Percentiles rank a stretch among this genome's conserved stretches.
phyloP scores from a whole-genome alignment of 495 filamentous ascomycete species.

The Aspergillus sclerotiicarbonarius region DNA sequence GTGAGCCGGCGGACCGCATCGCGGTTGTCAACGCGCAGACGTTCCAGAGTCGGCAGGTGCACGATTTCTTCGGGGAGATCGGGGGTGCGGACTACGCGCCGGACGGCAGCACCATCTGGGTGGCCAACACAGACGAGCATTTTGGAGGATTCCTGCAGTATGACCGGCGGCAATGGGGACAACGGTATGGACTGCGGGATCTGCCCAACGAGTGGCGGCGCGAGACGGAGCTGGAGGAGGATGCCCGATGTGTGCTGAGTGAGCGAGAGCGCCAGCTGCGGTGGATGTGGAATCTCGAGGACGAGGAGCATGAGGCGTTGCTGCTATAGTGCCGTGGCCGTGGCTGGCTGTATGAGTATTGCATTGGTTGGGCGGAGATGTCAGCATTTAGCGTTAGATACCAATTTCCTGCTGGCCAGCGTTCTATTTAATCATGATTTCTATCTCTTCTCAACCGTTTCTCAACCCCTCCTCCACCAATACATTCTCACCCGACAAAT shows the following conservation, averaged over 20 bases:
- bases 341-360: not conserved
- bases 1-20: constrained; percentile 82
- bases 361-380: not conserved
- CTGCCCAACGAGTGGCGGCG: constrained; percentile 38
- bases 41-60: constrained; percentile 65
- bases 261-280: constrained; percentile 33
- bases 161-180: constrained; percentile 55
- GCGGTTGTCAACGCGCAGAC: constrained; percentile 72
- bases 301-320: constrained; percentile 39
- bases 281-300: constrained; percentile 32
- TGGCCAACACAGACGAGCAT: constrained; percentile 70
- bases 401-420: not conserved
- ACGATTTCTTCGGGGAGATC: constrained; percentile 86
- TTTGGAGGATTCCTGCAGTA: constrained; percentile 81
- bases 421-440: not conserved
- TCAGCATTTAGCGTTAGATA: constrained; percentile 1
- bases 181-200: constrained; percentile 28
- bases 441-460: not conserved
- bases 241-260: constrained; percentile 35
- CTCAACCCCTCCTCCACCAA: not conserved
- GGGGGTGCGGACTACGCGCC: constrained; percentile 72
- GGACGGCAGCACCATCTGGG: constrained; percentile 67
- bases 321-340: constrained; percentile 20
- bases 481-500: too few relatives aligned
- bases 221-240: constrained; percentile 34